Evolutionary conservation across 768 basidiomycete genomes (phyloP), one percentile per base, ranked within the genome.

Genomic region (Amanita subjunquillea): DNA sequence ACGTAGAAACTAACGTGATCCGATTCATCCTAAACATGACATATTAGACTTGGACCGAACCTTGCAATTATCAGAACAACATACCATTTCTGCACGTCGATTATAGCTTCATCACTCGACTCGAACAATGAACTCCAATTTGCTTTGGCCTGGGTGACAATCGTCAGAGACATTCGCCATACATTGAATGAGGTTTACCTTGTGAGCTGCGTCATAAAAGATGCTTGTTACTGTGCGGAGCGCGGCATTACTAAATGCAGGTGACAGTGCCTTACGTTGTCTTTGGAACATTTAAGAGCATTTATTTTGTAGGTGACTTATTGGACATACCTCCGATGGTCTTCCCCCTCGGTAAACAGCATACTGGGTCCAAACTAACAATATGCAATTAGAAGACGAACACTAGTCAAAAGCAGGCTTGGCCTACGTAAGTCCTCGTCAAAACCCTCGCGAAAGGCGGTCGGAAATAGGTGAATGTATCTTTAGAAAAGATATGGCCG

Each of bases 191-290:
- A 23, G 41, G 22, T 23, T 42, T 22, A 74, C 79, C 70, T 77
- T 76, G 59, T 79, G 72, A 1, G 70, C 67, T 0, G 75, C 71
- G 53, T 79, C 77, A 51, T 69, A 76, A 62, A 79, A 80, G 2
- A 78, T 67, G 2, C 66, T 58, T 0, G 70, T 73, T 8, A 37
- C 47, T 32, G 6, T 3, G 27, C 44, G 27, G 2, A 46, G 15
- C 29, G 44, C 29, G 2, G 27, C 29, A 17, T 46, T 46, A 29
- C 27, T 46, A 17, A 46, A 46, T 10, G 44, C 44, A 17, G 44
- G 44, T 20, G 44, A 8, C 44, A 46, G 7, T 6, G 44, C 69
- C 54, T 75, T 78, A 32, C 79, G 67, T 55, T 78, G 77, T 48
- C 77, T 75, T 36, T 20, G 20, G 7, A 34, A 34, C 34, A 5